Conservation (phyloP, 2,329 filamentous ascomycete species). For the Penicillium expansum region DNA sequence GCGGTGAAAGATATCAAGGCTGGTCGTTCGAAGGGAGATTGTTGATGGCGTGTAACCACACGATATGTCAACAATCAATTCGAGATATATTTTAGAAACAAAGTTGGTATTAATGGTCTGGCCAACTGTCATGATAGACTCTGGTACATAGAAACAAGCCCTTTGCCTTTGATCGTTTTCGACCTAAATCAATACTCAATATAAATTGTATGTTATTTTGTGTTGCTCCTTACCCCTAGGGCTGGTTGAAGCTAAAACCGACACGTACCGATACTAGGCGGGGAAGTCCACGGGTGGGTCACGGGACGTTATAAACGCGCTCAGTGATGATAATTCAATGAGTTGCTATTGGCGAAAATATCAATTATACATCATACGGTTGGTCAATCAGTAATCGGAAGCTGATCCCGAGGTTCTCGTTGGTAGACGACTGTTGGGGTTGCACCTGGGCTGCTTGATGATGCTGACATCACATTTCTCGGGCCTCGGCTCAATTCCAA, state of each 20-base stretch:
- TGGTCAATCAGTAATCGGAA: background rate
- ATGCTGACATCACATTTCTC: constrained; percentile 8
- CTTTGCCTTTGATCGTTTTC: background rate
- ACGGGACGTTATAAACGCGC: background rate
- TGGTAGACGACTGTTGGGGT: background rate
- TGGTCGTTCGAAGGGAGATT: background rate
- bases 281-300: background rate
- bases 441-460: background rate
- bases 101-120: background rate
- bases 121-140: background rate
- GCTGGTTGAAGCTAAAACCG: background rate
- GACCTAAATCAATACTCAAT: too few species aligned
- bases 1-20: constrained; percentile 31
- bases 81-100: background rate
- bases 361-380: background rate
- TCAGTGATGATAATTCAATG: background rate
- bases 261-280: background rate
- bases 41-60: background rate
- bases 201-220: too few species aligned
- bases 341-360: background rate
- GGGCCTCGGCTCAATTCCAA: constrained; percentile 23
- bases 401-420: background rate
- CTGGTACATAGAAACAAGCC: background rate
- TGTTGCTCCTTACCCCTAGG: background rate
- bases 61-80: background rate